Base-by-base conservation (phyloP, 2,329 filamentous ascomycete genomes). In the Aspergillus flavus region DNA sequence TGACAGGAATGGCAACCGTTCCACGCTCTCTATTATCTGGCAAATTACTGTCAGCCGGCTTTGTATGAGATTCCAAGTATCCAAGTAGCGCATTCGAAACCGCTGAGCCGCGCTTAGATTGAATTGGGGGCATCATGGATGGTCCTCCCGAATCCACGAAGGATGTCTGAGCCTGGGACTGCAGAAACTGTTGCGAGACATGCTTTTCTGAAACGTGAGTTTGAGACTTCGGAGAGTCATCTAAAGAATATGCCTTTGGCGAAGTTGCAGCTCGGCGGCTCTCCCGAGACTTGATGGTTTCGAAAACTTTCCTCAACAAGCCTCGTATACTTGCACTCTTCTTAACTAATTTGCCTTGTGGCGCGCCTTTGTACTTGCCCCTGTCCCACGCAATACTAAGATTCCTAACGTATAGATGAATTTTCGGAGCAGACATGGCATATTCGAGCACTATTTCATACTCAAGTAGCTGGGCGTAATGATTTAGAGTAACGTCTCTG, bases 371-470 rank as follows among this genome's bases (percentile, higher is more conserved):
- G 48, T 56, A 59, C 10, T 59, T 67, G 46, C 60, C 65, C 23
- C 58, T 57, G 12, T 68, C 64, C 66, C 64, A 72, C 41, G 66
- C 65, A 43, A 78, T 68, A 2, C 48, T 59, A 50, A 75, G 75
- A 7, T 64, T 57, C 48, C 68, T 69, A 46, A 77, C 61, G 19
- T 66, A 68, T 19, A 78, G 59, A 56, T 69, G 65, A 14, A 75
- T 21, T 10, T 70, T 68, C 5, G 74, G 69, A 3, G 61, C 45
- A 4, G 65, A 59, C 12, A 60, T 61, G 34, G 69, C 65, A 65
- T 76, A 73, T 39, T 69, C 69, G 48, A 80, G 70, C 55, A 79
- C 70, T 23, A 81, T 64, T 50, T 76, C 72, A 61, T 79, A 78
- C 43, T 75, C 70, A 3, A 67, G 54, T 52, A 81, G 63, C 58